phyloP scores from a whole-genome alignment of 257 asterid species.

The Striga asiatica region DNA sequence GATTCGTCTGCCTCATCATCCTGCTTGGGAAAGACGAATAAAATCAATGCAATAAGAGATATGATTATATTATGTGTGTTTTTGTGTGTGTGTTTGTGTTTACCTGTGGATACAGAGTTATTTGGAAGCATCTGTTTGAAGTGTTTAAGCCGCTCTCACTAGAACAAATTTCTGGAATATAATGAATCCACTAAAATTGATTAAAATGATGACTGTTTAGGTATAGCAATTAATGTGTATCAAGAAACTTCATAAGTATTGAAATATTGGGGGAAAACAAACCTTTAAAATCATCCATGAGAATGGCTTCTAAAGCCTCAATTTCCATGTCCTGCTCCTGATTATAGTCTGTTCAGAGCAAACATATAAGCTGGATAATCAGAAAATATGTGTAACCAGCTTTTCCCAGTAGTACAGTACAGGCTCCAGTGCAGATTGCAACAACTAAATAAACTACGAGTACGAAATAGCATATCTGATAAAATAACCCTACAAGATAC shows the following conservation, averaged over 20 bases:
- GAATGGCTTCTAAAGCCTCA: conserved; percentile 94
- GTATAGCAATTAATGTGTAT: conserved; percentile 6
- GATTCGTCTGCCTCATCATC: conserved; percentile 72
- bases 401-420: not conserved
- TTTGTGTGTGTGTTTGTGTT: too few species aligned
- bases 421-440: not conserved
- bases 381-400: not conserved
- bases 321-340: conserved; percentile 97
- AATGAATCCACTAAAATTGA: conserved; percentile 31
- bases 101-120: conserved; percentile 84
- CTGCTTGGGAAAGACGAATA: conserved; percentile 22
- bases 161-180: conserved; percentile 76
- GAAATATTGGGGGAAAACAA: conserved; percentile 8
- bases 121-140: conserved; percentile 80
- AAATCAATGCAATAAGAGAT: conserved; percentile 3
- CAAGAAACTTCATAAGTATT: conserved; percentile 4
- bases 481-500: too few species aligned
- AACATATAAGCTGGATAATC: not conserved
- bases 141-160: conserved; percentile 83
- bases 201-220: conserved; percentile 19
- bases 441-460: conserved; percentile 6
- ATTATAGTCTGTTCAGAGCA: conserved; percentile 46
- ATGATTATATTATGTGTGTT: too few species aligned
- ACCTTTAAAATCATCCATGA: conserved; percentile 86
- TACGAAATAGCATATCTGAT: too few species aligned